Percentiles rank a stretch among this genome's conserved stretches.
phyloP scores from a whole-genome alignment of 768 basidiomycete species.

The Amanita rubescens region DNA sequence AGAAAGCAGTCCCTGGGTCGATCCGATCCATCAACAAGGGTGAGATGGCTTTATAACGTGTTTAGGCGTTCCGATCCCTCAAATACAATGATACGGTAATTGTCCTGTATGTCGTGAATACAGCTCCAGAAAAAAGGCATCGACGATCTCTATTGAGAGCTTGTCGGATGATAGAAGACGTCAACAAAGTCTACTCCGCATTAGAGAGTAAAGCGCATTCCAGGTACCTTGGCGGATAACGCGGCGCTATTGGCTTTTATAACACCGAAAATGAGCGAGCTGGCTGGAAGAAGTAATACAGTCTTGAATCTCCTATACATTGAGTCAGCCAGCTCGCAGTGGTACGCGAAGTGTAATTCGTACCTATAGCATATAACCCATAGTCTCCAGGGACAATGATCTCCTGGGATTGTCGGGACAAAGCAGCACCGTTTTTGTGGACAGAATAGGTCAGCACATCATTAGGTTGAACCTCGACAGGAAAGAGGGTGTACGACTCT shows the following conservation, averaged over 20 bases:
- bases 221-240: slow-evolving; percentile 7
- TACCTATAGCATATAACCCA: slow-evolving; percentile 12
- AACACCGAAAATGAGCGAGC: slow-evolving; percentile 3
- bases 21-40: slow-evolving; percentile 8
- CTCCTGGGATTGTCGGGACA: slow-evolving; percentile 11
- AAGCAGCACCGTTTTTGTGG: slow-evolving; percentile 9
- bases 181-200: slow-evolving; percentile 6
- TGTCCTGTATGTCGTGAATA: slow-evolving; percentile 8
- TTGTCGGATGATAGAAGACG: slow-evolving; percentile 10
- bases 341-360: slow-evolving; percentile 1
- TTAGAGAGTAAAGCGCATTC: not conserved
- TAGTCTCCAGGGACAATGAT: slow-evolving; percentile 10
- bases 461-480: slow-evolving; percentile 3
- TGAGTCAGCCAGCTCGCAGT: not conserved
- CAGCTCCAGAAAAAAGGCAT: slow-evolving; percentile 12
- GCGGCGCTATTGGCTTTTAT: slow-evolving; percentile 4
- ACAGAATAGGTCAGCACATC: slow-evolving; percentile 9
- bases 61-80: slow-evolving; percentile 9
- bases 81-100: slow-evolving; percentile 8
- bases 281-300: slow-evolving; percentile 5
- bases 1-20: slow-evolving; percentile 8
- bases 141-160: slow-evolving; percentile 10
- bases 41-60: slow-evolving; percentile 11
- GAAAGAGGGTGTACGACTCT: slow-evolving; percentile 3
- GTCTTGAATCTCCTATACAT: slow-evolving; percentile 3